Evolutionary conservation across 192 early-diverging fungal species (phyloP).

Genomic region (Entophlyctis helioformis): DNA sequence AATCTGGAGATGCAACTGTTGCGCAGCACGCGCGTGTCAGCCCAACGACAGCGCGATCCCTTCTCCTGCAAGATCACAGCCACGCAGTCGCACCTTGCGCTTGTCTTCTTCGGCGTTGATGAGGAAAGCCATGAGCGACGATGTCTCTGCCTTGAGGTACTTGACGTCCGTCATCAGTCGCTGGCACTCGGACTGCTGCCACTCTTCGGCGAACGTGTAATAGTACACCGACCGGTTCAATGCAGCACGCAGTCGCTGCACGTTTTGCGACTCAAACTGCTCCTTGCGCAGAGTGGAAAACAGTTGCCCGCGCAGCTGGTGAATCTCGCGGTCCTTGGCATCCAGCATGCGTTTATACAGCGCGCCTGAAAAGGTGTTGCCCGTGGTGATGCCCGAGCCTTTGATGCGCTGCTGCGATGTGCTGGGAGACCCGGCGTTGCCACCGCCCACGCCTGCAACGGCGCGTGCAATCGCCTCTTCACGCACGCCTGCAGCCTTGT

Average conservation of each 20-base stretch:
- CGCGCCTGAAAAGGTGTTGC: slow-evolving; percentile 26
- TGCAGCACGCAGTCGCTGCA: slow-evolving; percentile 28
- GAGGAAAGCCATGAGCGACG: slow-evolving; percentile 40
- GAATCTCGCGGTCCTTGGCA: slow-evolving; percentile 35
- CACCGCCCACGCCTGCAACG: not conserved
- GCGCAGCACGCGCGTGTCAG: too few relatives aligned
- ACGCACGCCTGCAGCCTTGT: not conserved
- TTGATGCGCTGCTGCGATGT: not conserved
- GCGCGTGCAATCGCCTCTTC: not conserved
- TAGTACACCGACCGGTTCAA: slow-evolving; percentile 39
- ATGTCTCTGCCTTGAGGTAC: slow-evolving; percentile 37
- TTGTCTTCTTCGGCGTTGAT: slow-evolving; percentile 48
- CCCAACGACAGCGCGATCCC: too few relatives aligned
- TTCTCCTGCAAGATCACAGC: too few relatives aligned
- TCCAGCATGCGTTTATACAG: slow-evolving; percentile 37
- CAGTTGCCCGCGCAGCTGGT: slow-evolving; percentile 26
- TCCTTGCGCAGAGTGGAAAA: slow-evolving; percentile 16
- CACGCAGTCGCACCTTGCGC: slow-evolving; percentile 18
- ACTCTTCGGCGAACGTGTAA: slow-evolving; percentile 47
- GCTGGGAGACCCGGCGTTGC: too few relatives aligned
- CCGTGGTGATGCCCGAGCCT: slow-evolving; percentile 3
- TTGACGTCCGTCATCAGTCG: slow-evolving; percentile 36
- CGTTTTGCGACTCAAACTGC: slow-evolving; percentile 18
- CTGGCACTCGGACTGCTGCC: slow-evolving; percentile 33
- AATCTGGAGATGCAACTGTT: slow-evolving; percentile 28